Base-by-base conservation (phyloP, 1,284 basidiomycete species). In the Austroboletus niveus region DNA sequence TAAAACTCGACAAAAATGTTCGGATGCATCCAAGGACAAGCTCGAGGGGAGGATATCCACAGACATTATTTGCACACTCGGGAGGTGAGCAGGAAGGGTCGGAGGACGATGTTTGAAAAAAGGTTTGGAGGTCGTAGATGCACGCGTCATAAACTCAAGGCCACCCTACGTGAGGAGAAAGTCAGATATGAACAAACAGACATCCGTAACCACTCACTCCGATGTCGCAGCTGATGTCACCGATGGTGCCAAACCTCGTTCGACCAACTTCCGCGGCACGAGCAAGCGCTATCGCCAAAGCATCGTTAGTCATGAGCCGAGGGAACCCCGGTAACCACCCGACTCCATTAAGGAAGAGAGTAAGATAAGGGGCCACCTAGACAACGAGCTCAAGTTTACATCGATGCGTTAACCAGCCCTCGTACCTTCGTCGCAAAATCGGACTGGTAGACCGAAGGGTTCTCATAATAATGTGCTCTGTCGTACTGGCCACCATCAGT, bases 31-130 rank as follows among this genome's bases (percentile, higher is more conserved):
- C 43, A 82, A 72, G 22, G 92, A 89, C 14, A 96, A 77, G 48
- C 88, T 82, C 0, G 92, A 81, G 0, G 93, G 94, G 3, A 95
- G 79, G 57, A 96, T 95, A 63, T 96, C 94, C 46, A 94, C 87
- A 0, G 89, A 82, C 81, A 93, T 92, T 61, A 94, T 82, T 47
- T 87, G 81, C 5, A 92, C 77, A 0, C 77, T 74, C 0, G 82
- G 81, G 3, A 83, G 72, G 47, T 78, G 65, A 1, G 69, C 59
- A 1, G 76, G 76, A 11, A 77, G 69, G 8, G 65, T 61, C 4
- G 63, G 51, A 1, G 78, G 80, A 30, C 69, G 76, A 57, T 77
- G 67, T 35, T 73, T 78, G 66, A 84, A 93, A 63, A 82, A 85
- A 0, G 93, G 93, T 17, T 80, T 72, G 24, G 88, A 88, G 42